A percentile compares a stretch with the other conserved stretches of the same genome.
phyloP scores from a whole-genome alignment of 768 basidiomycete genomes.

The Termitomyces sp. region DNA sequence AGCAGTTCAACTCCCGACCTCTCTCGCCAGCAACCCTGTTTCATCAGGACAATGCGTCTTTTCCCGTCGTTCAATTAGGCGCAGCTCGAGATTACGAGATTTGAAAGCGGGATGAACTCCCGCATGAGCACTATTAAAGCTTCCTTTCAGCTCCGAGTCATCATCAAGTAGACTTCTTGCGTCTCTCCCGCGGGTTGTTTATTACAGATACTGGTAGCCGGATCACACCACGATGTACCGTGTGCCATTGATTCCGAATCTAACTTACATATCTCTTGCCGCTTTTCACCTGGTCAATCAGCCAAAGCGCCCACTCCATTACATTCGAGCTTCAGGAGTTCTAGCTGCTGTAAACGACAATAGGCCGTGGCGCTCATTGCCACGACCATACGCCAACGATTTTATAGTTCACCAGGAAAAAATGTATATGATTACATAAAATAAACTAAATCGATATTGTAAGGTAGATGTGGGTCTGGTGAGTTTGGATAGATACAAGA shows the following conservation, averaged over 20 bases:
- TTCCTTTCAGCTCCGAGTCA: background rate
- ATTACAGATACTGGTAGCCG: background rate
- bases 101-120: background rate
- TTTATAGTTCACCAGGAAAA: constrained; percentile 5
- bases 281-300: background rate
- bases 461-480: constrained; percentile 21
- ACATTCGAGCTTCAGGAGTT: background rate
- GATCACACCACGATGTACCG: background rate
- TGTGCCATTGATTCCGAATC: background rate
- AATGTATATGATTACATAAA: constrained; percentile 22
- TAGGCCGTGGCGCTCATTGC: constrained; percentile 4
- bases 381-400: background rate
- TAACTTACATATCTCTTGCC: background rate
- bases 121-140: background rate
- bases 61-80: background rate
- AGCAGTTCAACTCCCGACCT: background rate
- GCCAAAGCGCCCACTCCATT: background rate
- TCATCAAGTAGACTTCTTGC: background rate
- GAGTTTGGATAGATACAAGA: constrained; percentile 19
- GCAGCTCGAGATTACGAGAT: background rate
- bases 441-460: constrained; percentile 18
- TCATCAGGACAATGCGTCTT: background rate
- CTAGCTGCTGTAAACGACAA: background rate
- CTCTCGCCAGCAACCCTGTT: background rate
- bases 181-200: background rate